Base-by-base conservation (phyloP, 2,329 filamentous ascomycete species). In the Penicillium sp. region DNA sequence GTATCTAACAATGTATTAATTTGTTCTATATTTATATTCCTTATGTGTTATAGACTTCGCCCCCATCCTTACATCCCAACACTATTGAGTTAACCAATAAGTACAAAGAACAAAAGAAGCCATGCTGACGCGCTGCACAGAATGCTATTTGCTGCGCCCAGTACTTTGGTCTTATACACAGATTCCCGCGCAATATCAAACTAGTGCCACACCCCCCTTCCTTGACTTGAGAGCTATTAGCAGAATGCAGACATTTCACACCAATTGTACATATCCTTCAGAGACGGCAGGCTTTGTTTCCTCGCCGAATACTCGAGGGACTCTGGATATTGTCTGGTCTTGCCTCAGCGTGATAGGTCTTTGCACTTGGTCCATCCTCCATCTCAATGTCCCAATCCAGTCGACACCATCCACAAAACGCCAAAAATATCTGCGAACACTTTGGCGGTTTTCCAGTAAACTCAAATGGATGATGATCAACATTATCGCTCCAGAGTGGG, bases 231-330 rank as follows among this genome's bases (percentile, higher is more conserved):
- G 21, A 38, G 5, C 7, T 6, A 38, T 38, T 36, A 10, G 19
- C 31, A 49, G 33, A 13, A 49, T 49, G 46, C 33, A 38, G 19
- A 38, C 10, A 36, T 49, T 38, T 3, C 21, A 38, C 21, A 27
- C 5, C 21, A 38, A 27, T 11, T 49, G 33, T 27, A 27, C 33
- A 10, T 38, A 34, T 19, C 33, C 15, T 8, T 6, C 10, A 38
- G 23, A 27, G 21, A 27, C 46, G 8, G 31, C 23, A 49, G 15
- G 21, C 41, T 66, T 57, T 45, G 29, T 31, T 31, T 31, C 29
- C 29, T 31, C 29, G 10, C 10, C 29, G 29, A 31, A 13, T 31
- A 11, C 29, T 13, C 29, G 10, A 31, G 29, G 29, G 29, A 13
- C 10, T 31, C 10, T 31, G 29, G 29, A 31, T 31, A 31, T 31